phyloP scores from a whole-genome alignment of 257 asterid species.

The Jacaranda copaia region DNA sequence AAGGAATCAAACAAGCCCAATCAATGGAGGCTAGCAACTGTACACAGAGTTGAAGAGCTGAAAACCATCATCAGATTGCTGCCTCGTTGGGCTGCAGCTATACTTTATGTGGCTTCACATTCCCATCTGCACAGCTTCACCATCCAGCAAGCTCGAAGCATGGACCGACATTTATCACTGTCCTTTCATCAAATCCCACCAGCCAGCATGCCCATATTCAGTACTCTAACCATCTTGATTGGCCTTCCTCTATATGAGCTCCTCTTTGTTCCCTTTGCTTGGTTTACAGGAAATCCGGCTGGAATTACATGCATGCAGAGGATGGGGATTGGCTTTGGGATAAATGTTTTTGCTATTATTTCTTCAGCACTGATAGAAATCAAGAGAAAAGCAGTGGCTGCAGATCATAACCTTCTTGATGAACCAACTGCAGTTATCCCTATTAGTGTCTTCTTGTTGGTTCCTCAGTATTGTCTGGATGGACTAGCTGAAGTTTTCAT shows the following conservation, averaged over 20 bases:
- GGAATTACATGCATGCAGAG: slow-evolving; percentile 75
- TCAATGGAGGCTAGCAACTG: slow-evolving; percentile 77
- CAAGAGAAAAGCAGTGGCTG: slow-evolving; percentile 64
- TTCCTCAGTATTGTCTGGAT: slow-evolving; percentile 72
- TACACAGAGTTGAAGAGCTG: slow-evolving; percentile 81
- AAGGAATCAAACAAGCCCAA: slow-evolving; percentile 48
- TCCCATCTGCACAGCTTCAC: slow-evolving; percentile 73
- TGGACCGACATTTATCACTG: slow-evolving; percentile 68
- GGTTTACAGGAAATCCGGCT: slow-evolving; percentile 53
- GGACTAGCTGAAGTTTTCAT: slow-evolving; percentile 76
- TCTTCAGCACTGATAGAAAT: slow-evolving; percentile 67
- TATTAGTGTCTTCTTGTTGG: slow-evolving; percentile 66
- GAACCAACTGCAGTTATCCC: slow-evolving; percentile 61
- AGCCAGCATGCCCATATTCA: slow-evolving; percentile 71
- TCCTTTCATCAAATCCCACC: slow-evolving; percentile 73
- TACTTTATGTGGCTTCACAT: slow-evolving; percentile 60
- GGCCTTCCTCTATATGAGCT: slow-evolving; percentile 70
- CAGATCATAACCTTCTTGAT: slow-evolving; percentile 57
- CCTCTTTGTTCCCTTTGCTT: slow-evolving; percentile 63
- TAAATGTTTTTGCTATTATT: slow-evolving; percentile 59
- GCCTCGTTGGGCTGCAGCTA: slow-evolving; percentile 78
- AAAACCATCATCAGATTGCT: slow-evolving; percentile 69
- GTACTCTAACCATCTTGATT: slow-evolving; percentile 57
- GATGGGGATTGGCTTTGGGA: slow-evolving; percentile 69
- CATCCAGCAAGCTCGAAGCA: slow-evolving; percentile 76